These are phyloP conservation scores for Myriosclerotinia scirpicola DNA, from an alignment of 2,329 filamentous ascomycete genomes.

Conservation along the genomic window DNA sequence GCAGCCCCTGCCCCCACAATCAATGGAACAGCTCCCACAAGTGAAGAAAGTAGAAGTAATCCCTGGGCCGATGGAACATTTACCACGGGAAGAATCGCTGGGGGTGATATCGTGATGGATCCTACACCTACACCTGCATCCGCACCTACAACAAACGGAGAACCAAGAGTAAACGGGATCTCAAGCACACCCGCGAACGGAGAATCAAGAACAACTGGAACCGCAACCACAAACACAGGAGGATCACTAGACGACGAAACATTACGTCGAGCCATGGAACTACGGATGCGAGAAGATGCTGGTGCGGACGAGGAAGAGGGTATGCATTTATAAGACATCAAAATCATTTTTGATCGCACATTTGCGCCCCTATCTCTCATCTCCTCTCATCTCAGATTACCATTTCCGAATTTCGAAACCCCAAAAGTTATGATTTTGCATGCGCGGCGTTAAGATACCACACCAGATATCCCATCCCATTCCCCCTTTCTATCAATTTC, in stretches of 20 bases:
- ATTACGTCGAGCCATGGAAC: conserved; percentile 55
- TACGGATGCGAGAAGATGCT: conserved; percentile 49
- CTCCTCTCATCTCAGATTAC: background rate
- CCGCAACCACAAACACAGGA: conserved; percentile 37
- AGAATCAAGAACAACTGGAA: conserved; percentile 21
- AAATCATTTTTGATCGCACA: background rate
- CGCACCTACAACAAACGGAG: background rate
- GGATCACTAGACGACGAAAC: conserved; percentile 59
- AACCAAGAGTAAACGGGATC: conserved; percentile 19
- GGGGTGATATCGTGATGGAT: conserved; percentile 52
- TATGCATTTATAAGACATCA: conserved; percentile 56
- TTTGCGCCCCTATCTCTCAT: background rate
- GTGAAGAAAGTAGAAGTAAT: conserved; percentile 32
- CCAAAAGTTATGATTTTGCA: background rate
- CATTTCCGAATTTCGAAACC: background rate
- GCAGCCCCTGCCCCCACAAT: background rate
- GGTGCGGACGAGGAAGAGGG: conserved; percentile 55
- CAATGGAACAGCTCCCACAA: conserved; percentile 31
- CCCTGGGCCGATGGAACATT: conserved; percentile 65
- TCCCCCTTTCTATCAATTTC: no score
- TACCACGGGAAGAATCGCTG: conserved; percentile 57
- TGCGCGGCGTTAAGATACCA: no score
- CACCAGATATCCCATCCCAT: no score
- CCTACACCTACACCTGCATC: conserved; percentile 22
- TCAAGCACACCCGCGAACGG: conserved; percentile 10